These are phyloP conservation scores for Ilyonectria robusta DNA, from an alignment of 2,329 filamentous ascomycete species.

Conservation along the genomic window DNA sequence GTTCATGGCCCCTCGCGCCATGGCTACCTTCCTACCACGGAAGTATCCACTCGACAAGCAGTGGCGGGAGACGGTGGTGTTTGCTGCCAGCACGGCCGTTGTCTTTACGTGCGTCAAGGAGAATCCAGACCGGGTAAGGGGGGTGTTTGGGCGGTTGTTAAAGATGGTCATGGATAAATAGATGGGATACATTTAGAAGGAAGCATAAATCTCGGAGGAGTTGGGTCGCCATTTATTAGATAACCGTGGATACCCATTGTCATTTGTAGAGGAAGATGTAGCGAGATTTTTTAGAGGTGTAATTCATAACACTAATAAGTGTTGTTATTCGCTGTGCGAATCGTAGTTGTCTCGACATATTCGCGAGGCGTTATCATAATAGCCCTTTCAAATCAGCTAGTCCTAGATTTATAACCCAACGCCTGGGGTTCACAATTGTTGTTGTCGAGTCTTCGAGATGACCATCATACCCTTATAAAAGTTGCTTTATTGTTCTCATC, in stretches of 20 bases:
- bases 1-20: constrained; percentile 84
- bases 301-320: background rate
- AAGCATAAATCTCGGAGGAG: background rate
- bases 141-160: constrained; percentile 76
- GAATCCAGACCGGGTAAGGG: constrained; percentile 74
- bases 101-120: constrained; percentile 78
- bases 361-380: too few relatives aligned
- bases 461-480: background rate
- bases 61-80: constrained; percentile 77
- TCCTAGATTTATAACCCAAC: background rate
- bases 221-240: background rate
- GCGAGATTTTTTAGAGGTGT: background rate
- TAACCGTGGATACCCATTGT: background rate
- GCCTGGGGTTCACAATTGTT: too few relatives aligned
- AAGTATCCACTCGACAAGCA: constrained; percentile 74
- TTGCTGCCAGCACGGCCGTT: constrained; percentile 77
- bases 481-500: background rate
- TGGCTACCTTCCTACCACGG: constrained; percentile 81
- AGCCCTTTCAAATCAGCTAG: too few relatives aligned
- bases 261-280: background rate
- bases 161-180: constrained; percentile 61
- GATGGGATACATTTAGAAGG: background rate
- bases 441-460: background rate
- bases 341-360: too few relatives aligned
- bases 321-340: background rate